Conservation (phyloP, 305 asterid genomes). For the Coffea humblotiana region DNA sequence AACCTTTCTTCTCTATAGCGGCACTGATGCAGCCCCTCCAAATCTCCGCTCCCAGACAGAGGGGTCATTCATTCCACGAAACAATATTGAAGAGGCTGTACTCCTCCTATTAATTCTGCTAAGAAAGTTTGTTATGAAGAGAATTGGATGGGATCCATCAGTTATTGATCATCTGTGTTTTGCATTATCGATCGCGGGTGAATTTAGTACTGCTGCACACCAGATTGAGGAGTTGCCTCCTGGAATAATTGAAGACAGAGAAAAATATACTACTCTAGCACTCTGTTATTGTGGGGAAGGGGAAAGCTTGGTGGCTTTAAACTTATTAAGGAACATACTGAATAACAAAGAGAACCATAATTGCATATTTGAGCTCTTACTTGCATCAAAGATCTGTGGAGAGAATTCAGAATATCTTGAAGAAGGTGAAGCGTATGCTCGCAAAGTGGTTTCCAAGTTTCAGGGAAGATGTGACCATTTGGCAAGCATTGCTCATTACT, state of each 20-base stretch:
- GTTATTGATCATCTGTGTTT: slow-evolving; percentile 73
- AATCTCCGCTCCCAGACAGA: slow-evolving; percentile 79
- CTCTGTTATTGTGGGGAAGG: slow-evolving; percentile 73
- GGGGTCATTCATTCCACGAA: slow-evolving; percentile 67
- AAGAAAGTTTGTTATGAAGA: slow-evolving; percentile 35
- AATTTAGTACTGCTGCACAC: slow-evolving; percentile 50
- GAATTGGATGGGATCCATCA: slow-evolving; percentile 71
- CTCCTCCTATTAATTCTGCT: slow-evolving; percentile 71
- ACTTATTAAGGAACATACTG: slow-evolving; percentile 66
- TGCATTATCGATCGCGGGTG: slow-evolving; percentile 71
- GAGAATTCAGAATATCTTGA: slow-evolving; percentile 43
- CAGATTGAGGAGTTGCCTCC: slow-evolving; percentile 84
- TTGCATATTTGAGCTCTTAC: slow-evolving; percentile 46
- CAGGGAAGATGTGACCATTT: slow-evolving; percentile 45
- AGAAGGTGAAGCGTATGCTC: slow-evolving; percentile 57
- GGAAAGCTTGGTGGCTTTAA: slow-evolving; percentile 55
- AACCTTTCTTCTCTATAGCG: slow-evolving; percentile 77
- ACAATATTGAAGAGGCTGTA: slow-evolving; percentile 84
- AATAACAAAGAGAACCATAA: slow-evolving; percentile 52
- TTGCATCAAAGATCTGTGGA: slow-evolving; percentile 80
- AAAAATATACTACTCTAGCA: slow-evolving; percentile 57
- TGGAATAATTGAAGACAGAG: slow-evolving; percentile 48
- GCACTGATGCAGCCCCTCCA: slow-evolving; percentile 75
- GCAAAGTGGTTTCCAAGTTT: slow-evolving; percentile 34
- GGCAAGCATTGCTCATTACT: slow-evolving; percentile 49